Evolutionary conservation across 306 rosid species (phyloP), one percentile per base, ranked within the genome.

Genomic region (Urtica urens): DNA sequence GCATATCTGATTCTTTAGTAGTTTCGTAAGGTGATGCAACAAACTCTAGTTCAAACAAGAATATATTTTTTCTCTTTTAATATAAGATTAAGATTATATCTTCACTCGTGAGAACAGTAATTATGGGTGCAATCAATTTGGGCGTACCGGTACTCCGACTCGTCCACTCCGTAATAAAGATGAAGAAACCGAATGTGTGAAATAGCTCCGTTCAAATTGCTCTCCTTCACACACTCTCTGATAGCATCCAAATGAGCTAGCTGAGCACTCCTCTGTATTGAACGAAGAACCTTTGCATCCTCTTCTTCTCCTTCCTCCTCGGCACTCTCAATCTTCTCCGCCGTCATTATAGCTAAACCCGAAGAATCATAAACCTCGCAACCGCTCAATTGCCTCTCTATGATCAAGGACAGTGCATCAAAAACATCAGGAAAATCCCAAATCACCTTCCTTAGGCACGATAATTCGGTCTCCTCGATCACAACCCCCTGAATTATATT

Each of bases 61-160:
- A 45, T 9, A 41, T 23, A 24, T 17, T 21, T 14, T 33, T 20
- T 33, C 38, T n/a, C n/a, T n/a, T n/a, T n/a, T n/a, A n/a, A n/a
- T n/a, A n/a, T n/a, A n/a, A n/a, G n/a, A n/a, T n/a, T n/a, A n/a
- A n/a, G n/a, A n/a, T n/a, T n/a, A n/a, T n/a, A n/a, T n/a, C n/a
- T n/a, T n/a, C n/a, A n/a, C n/a, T n/a, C n/a, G n/a, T n/a, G n/a
- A n/a, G n/a, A n/a, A n/a, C n/a, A n/a, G n/a, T n/a, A n/a, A n/a
- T n/a, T n/a, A n/a, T n/a, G n/a, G n/a, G n/a, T n/a, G n/a, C n/a
- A n/a, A n/a, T n/a, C n/a, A n/a, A n/a, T n/a, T n/a, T n/a, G n/a
- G 9, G 66, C 82, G 68, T 84, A 90, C 97, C 95, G 82, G 71
- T 79, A 90, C 68, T 90, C 87, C 1, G 75, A 55, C 65, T 66